Percentiles rank a stretch among this genome's conserved stretches.
These are phyloP conservation scores for Penicillium goetzii DNA, from an alignment of 495 filamentous ascomycete genomes.

Conservation along the genomic window DNA sequence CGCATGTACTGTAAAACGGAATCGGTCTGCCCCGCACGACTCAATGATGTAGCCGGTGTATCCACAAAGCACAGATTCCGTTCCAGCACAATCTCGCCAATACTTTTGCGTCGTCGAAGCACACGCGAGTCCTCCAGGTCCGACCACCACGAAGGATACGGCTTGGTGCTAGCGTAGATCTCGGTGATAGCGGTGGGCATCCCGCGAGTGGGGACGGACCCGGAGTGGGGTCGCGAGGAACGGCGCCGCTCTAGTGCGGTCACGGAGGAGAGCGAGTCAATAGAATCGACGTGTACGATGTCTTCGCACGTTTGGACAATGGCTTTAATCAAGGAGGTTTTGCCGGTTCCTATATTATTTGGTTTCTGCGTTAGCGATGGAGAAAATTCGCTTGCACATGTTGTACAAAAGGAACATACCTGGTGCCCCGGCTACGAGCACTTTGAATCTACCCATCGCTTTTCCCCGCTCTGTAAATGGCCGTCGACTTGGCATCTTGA, in stretches of 20 bases:
- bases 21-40: slow-evolving; percentile 68
- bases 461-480: slow-evolving; percentile 91
- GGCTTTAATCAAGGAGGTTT: slow-evolving; percentile 89
- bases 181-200: slow-evolving; percentile 62
- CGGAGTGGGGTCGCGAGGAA: slow-evolving; percentile 39
- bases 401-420: slow-evolving; percentile 53
- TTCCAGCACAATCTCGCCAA: slow-evolving; percentile 82
- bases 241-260: slow-evolving; percentile 32
- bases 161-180: slow-evolving; percentile 88
- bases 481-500: slow-evolving; percentile 89
- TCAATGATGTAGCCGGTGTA: slow-evolving; percentile 74
- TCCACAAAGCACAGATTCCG: slow-evolving; percentile 96
- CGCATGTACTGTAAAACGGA: slow-evolving; percentile 76
- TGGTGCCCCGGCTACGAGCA: slow-evolving; percentile 81
- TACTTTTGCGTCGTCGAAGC: slow-evolving; percentile 74
- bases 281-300: slow-evolving; percentile 92
- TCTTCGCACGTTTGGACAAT: slow-evolving; percentile 95
- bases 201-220: slow-evolving; percentile 33
- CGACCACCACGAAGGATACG: slow-evolving; percentile 96
- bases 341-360: slow-evolving; percentile 62
- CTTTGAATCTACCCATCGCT: slow-evolving; percentile 81
- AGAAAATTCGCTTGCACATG: background rate
- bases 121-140: slow-evolving; percentile 76
- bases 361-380: slow-evolving; percentile 11
- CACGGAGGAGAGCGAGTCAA: slow-evolving; percentile 65